Percentiles rank a stretch among this genome's conserved stretches.
phyloP scores from a whole-genome alignment of 805 yeast genomes.

The Pichia manshurica region DNA sequence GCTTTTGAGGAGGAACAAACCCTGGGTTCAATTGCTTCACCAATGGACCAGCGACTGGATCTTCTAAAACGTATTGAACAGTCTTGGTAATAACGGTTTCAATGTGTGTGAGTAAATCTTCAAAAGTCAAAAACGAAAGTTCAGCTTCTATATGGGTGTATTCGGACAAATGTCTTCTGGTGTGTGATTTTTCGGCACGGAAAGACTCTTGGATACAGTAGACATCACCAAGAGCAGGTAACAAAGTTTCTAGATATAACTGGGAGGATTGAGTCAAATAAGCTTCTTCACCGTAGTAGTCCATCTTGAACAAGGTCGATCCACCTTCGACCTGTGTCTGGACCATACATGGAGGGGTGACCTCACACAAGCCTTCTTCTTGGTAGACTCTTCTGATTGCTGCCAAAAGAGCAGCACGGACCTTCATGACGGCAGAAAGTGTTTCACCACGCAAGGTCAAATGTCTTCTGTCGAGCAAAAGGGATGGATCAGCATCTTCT shows the following conservation, averaged over 20 bases:
- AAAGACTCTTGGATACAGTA: conserved; percentile 97
- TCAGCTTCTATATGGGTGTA: conserved; percentile 97
- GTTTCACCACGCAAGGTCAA: conserved; percentile 95
- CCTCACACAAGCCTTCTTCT: conserved; percentile 77
- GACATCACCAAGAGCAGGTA: conserved; percentile 95
- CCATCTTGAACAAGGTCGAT: conserved; percentile 85
- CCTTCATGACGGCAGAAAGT: conserved; percentile 86
- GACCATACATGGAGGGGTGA: conserved; percentile 99
- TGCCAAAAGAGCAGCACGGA: conserved; percentile 73
- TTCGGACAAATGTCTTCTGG: conserved; percentile 96
- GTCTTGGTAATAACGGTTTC: conserved; percentile 70
- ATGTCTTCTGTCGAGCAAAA: conserved; percentile 92
- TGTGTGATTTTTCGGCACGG: conserved; percentile 98
- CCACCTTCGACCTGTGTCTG: conserved; percentile 99
- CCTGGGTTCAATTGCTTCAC: conserved; percentile 88
- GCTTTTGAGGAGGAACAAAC: conserved; percentile 74
- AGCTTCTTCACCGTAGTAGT: conserved; percentile 96
- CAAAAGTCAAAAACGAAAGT: conserved; percentile 80
- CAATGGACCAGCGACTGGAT: conserved; percentile 88
- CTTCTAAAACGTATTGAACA: conserved; percentile 73
- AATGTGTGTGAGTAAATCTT: conserved; percentile 78
- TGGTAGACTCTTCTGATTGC: conserved; percentile 71
- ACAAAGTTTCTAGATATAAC: conserved; percentile 90
- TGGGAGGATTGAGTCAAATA: conserved; percentile 95
- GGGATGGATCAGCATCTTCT: conserved; percentile 89